Evolutionary conservation across 1,284 basidiomycete species (phyloP).

Genomic region (Heterobasidion occidentale): DNA sequence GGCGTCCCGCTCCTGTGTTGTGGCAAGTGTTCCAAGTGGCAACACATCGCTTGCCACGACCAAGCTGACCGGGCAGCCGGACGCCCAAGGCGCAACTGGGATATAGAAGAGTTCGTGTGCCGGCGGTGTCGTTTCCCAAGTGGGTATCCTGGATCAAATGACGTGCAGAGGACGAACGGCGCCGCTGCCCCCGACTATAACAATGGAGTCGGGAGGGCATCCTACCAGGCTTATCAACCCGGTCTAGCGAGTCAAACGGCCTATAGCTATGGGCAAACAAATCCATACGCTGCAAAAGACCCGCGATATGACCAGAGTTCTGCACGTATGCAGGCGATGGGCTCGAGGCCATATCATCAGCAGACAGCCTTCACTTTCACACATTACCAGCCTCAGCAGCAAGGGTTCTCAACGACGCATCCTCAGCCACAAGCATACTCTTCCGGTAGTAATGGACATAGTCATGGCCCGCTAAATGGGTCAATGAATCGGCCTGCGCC

Average conservation of each 20-base stretch:
- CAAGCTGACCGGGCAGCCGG: constrained; percentile 48
- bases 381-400: constrained; percentile 44
- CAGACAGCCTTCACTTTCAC: constrained; percentile 28
- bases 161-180: not conserved
- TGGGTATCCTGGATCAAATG: not conserved
- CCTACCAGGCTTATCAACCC: not conserved
- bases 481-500: not conserved
- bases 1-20: constrained; percentile 73
- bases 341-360: constrained; percentile 3
- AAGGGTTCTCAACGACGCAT: constrained; percentile 26
- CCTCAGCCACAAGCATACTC: not conserved
- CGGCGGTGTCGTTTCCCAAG: constrained; percentile 28
- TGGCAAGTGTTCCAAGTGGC: constrained; percentile 75
- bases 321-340: not conserved
- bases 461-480: not conserved
- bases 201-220: not conserved
- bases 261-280: not conserved
- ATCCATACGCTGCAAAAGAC: not conserved
- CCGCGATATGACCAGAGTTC: not conserved
- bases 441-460: not conserved
- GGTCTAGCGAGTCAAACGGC: not conserved
- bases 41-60: constrained; percentile 76
- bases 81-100: constrained; percentile 61
- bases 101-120: constrained; percentile 56
- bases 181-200: not conserved